A percentile compares a stretch with the other conserved stretches of the same genome.
These are phyloP conservation scores for Wakefieldia striispora DNA, from an alignment of 768 basidiomycete genomes.

Conservation along the genomic window DNA sequence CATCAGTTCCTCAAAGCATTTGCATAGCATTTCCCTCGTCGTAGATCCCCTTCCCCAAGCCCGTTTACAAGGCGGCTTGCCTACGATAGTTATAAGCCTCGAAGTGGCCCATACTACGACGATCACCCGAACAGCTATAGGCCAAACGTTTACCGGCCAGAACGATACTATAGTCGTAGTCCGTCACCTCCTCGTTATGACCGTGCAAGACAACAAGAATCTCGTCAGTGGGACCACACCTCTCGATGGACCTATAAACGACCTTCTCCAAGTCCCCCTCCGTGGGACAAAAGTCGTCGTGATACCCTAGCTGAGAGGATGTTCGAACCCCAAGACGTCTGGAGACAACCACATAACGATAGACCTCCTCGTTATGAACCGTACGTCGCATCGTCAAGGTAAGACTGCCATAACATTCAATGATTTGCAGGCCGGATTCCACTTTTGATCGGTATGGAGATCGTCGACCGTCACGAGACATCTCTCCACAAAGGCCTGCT, in stretches of 20 bases:
- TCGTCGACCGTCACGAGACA: constrained; percentile 33
- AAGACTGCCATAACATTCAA: constrained; percentile 16
- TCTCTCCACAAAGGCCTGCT: constrained; percentile 36
- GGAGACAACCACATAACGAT: constrained; percentile 61
- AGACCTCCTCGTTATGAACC: constrained; percentile 39
- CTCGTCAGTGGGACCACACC: constrained; percentile 47
- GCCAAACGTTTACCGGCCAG: constrained; percentile 37
- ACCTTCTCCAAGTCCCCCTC: constrained; percentile 34
- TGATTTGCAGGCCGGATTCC: constrained; percentile 25
- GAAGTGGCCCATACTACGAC: constrained; percentile 38
- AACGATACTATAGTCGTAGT: constrained; percentile 40
- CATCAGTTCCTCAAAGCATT: constrained; percentile 20
- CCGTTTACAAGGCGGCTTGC: constrained; percentile 41
- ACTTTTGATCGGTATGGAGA: constrained; percentile 36
- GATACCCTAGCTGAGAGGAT: constrained; percentile 49
- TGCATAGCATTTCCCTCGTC: constrained; percentile 32
- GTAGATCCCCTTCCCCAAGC: constrained; percentile 50
- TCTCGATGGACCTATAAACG: constrained; percentile 46
- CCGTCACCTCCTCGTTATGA: constrained; percentile 55
- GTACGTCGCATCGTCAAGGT: constrained; percentile 34
- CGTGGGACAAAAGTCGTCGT: constrained; percentile 33
- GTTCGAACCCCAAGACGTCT: constrained; percentile 71
- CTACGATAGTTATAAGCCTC: constrained; percentile 54
- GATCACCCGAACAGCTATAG: constrained; percentile 44
- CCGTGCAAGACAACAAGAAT: constrained; percentile 37